Conservation (phyloP, 192 early-diverging fungal genomes). For the Diversispora eburnea region DNA sequence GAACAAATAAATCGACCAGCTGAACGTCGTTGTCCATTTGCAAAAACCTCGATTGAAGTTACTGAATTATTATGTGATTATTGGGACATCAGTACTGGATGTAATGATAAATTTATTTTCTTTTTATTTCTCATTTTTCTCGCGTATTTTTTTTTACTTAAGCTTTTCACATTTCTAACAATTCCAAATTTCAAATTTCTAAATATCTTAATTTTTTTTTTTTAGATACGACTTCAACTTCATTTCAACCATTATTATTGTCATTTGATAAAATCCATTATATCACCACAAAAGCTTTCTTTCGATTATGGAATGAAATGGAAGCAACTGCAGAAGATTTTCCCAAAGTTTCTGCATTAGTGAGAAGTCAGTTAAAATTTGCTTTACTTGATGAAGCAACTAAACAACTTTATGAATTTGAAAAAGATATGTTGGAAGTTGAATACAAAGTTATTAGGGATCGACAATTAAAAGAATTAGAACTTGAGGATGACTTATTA, state of each 20-base stretch:
- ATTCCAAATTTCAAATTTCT: background rate
- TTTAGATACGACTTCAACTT: conserved; percentile 48
- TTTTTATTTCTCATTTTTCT: background rate
- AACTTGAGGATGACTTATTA: conserved; percentile 63
- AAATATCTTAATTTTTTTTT: background rate
- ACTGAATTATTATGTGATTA: conserved; percentile 64
- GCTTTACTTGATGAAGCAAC: conserved; percentile 34
- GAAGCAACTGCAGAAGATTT: conserved; percentile 51
- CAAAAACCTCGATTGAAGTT: conserved; percentile 57
- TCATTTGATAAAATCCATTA: conserved; percentile 55
- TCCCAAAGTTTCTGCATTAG: conserved; percentile 51
- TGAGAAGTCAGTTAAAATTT: conserved; percentile 60
- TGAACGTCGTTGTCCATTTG: conserved; percentile 57
- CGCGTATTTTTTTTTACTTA: no score
- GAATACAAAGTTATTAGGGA: conserved; percentile 61
- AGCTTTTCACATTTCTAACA: no score
- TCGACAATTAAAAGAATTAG: conserved; percentile 63
- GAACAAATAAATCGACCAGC: conserved; percentile 43
- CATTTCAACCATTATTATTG: conserved; percentile 63
- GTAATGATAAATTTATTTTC: conserved; percentile 34
- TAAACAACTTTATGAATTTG: conserved; percentile 48
- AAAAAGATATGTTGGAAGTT: conserved; percentile 56
- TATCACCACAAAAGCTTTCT: conserved; percentile 51
- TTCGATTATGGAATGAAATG: conserved; percentile 64
- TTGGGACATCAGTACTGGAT: conserved; percentile 66